Percentiles rank a stretch among this genome's conserved stretches.
Evolutionary conservation across 225 moss, liverwort and hornwort species (phyloP).

Genomic region (Pleurozium schreberi): DNA sequence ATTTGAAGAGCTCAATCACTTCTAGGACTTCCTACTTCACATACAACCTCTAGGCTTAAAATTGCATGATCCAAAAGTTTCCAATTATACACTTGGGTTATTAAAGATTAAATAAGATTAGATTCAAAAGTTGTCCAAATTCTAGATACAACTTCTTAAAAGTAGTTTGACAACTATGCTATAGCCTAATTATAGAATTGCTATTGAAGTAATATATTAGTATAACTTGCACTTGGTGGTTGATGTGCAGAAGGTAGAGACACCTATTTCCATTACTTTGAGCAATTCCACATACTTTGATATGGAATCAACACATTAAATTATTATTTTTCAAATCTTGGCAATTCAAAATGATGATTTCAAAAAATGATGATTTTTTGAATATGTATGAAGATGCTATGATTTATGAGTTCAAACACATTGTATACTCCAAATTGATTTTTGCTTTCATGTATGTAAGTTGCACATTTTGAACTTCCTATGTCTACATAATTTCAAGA

Average conservation of each 20-base stretch:
- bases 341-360: not conserved
- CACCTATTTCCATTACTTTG: not conserved
- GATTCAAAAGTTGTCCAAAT: not conserved
- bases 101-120: not conserved
- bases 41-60: not conserved
- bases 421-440: accelerated
- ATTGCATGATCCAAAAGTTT: not conserved
- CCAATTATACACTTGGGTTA: not conserved
- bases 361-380: not conserved
- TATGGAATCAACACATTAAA: not conserved
- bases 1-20: accelerated
- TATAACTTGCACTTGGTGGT: not conserved
- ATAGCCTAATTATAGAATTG: too few relatives aligned
- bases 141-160: not conserved
- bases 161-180: not conserved
- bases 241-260: not conserved
- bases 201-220: not conserved
- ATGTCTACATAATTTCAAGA: not conserved
- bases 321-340: not conserved
- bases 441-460: not conserved
- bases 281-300: not conserved
- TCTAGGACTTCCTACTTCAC: not conserved
- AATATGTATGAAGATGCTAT: not conserved
- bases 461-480: not conserved
- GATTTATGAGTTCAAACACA: not conserved